Base-by-base conservation (phyloP, 805 yeast species). In the Candida sonorensis region DNA sequence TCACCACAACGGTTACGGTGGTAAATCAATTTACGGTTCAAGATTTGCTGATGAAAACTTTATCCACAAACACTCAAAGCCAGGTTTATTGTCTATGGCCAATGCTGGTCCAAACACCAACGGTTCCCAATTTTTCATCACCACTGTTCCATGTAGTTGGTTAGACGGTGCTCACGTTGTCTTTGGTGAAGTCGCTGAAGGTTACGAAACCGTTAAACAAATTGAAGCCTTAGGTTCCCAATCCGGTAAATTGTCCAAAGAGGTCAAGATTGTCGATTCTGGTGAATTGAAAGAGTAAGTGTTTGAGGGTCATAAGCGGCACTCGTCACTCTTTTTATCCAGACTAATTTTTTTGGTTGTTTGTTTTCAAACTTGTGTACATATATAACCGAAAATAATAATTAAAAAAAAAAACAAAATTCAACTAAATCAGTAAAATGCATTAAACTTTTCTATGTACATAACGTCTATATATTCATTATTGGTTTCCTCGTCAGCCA, bases 41-140 rank as follows among this genome's bases (percentile, higher is more conserved):
- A 77, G 72, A 59, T 82, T 82, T 64, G 69, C 69, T 28, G 94
- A 82, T 54, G 94, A 82, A 61, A 81, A 80, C 74, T 82, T 82
- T 57, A 44, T 53, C 56, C 67, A 68, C 67, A 78, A 62, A 56
- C 97, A 90, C 67, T 69, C 67, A 69, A 77, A 63, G 77, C 94
- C 71, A 72, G 74, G 73, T 45, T 87, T 74, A 66, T 81, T 64
- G 62, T 85, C 95, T 42, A 90, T 90, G 97, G 97, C 97, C 61
- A 90, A 90, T 61, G 94, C 97, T 44, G 97, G 97, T 51, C 95
- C 94, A 64, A 84, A 86, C 79, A 85, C 97, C 68, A 90, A 90
- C 69, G 97, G 97, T 37, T 87, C 96, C 35, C 97, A 88, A 69
- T 88, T 88, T 67, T 88, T 90, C 75, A 81, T 86, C 68, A 86